Base-by-base conservation (phyloP, 2,329 filamentous ascomycete genomes). In the Aspergillus viridinutans region DNA sequence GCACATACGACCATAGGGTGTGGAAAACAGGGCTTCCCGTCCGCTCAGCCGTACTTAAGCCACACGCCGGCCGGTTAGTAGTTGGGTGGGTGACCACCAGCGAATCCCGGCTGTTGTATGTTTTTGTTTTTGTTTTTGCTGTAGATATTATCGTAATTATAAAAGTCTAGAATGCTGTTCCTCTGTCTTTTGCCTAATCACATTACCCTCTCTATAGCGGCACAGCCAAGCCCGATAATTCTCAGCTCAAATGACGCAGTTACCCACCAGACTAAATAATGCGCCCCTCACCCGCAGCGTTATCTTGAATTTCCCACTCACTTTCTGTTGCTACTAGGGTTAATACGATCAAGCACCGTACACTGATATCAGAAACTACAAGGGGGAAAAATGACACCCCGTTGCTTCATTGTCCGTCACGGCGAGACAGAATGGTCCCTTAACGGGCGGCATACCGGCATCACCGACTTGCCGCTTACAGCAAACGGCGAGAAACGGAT, bases 401-500 rank as follows among this genome's bases (percentile, higher is more conserved):
- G 90, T 53, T 86, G 90, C 71, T 93, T 93, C 78, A 85, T 94
- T 64, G 78, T 92, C 72, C 90, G 92, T 66, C 92, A 97, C 71
- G 93, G 92, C 76, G 91, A 97, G 78, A 97, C 92, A 3, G 91
- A 96, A 79, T 97, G 92, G 92, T 95, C 90, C 4, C 85, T 96
- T 50, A 88, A 88, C 64, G 92, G 91, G 55, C 83, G 86, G 53
- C 90, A 97, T 76, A 97, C 93, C 0, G 89, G 92, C 52, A 82
- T 80, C 28, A 90, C 89, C n/a, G 92, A 97, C 69, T 89, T 97
- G 3, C 87, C 91, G 1, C 80, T 97, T 40, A 97, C 92, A 0
- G 77, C 81, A 52, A 89, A 90, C 70, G 93, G 93, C 53, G 89
- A 92, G 79, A 89, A 85, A 72, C 83, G 89, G 58, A 83, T 92